Percentiles rank a stretch among this genome's conserved stretches.
These are phyloP conservation scores for Sclerotinia borealis DNA, from an alignment of 2,329 filamentous ascomycete genomes.

Conservation along the genomic window DNA sequence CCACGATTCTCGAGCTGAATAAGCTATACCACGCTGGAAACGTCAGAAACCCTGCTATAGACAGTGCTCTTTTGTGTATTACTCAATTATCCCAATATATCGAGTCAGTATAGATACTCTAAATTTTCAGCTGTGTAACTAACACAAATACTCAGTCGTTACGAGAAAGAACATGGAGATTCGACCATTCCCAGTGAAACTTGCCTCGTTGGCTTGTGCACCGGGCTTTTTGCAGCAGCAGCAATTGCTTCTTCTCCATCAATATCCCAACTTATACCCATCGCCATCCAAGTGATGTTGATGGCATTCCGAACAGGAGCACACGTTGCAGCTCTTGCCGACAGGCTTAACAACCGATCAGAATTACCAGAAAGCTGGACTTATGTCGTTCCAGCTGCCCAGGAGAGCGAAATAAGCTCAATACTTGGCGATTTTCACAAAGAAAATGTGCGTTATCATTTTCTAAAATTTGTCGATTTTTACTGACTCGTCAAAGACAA, in stretches of 20 bases:
- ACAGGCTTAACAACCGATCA: constrained; percentile 24
- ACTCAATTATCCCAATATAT: constrained; percentile 64
- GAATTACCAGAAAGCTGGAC: constrained; percentile 58
- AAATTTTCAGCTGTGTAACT: not conserved
- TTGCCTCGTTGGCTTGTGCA: constrained; percentile 12
- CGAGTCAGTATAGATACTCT: constrained; percentile 43
- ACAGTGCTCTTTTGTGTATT: constrained; percentile 59
- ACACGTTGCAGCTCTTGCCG: constrained; percentile 15
- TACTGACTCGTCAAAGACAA: not conserved
- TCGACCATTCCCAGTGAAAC: constrained; percentile 1
- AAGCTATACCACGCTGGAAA: constrained; percentile 55
- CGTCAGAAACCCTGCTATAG: constrained; percentile 54
- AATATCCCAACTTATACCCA: constrained; percentile 10
- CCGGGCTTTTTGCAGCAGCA: constrained; percentile 10
- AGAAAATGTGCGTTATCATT: constrained; percentile 38
- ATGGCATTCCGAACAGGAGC: constrained; percentile 9
- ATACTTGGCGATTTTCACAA: constrained; percentile 53
- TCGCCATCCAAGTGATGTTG: constrained; percentile 9
- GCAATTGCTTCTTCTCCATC: constrained; percentile 11
- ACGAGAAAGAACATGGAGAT: constrained; percentile 12
- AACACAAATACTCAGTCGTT: not conserved
- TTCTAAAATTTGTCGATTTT: not conserved
- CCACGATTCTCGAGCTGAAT: constrained; percentile 57
- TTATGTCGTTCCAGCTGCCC: constrained; percentile 53
- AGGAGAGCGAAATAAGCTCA: constrained; percentile 44